These are phyloP conservation scores for Meyerozyma carpophila DNA, from an alignment of 1,139 yeast genomes.

Conservation along the genomic window DNA sequence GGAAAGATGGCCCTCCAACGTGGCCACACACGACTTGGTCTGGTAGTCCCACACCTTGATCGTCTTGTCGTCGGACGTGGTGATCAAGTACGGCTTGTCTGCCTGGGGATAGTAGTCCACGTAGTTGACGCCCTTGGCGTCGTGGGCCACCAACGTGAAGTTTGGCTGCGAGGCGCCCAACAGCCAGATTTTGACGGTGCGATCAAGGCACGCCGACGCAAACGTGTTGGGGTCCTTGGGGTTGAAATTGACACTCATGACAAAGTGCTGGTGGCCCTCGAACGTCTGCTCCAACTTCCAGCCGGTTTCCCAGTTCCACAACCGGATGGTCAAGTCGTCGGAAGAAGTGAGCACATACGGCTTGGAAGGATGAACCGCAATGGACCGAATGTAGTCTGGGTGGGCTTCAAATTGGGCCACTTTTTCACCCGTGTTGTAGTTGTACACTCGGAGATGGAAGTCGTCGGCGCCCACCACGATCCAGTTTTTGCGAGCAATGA, in stretches of 20 bases:
- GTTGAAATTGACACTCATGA: slow-evolving; percentile 90
- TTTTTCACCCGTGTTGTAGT: slow-evolving; percentile 93
- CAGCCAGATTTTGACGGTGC: slow-evolving; percentile 96
- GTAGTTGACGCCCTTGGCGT: slow-evolving; percentile 87
- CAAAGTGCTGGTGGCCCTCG: slow-evolving; percentile 95
- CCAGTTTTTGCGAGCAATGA: slow-evolving; percentile 96
- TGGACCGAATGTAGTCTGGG: slow-evolving; percentile 89
- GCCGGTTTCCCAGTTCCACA: slow-evolving; percentile 96
- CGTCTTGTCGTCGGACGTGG: slow-evolving; percentile 89
- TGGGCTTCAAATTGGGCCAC: slow-evolving; percentile 95
- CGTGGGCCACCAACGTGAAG: slow-evolving; percentile 88
- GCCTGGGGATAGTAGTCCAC: slow-evolving; percentile 96
- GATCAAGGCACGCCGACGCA: slow-evolving; percentile 94
- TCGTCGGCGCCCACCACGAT: slow-evolving; percentile 95
- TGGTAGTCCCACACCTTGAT: slow-evolving; percentile 96
- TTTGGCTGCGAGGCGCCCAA: slow-evolving; percentile 86
- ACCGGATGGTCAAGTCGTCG: slow-evolving; percentile 85
- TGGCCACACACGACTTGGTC: slow-evolving; percentile 92
- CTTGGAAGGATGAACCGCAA: slow-evolving; percentile 91
- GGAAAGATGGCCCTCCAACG: slow-evolving; percentile 87
- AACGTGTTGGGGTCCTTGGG: slow-evolving; percentile 97
- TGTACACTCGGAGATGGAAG: slow-evolving; percentile 86
- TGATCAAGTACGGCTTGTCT: slow-evolving; percentile 92
- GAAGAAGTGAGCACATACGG: slow-evolving; percentile 86
- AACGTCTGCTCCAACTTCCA: slow-evolving; percentile 90